Percentiles rank a stretch among this genome's conserved stretches.
Evolutionary conservation across 352 stramenopile genomes (phyloP).

Genomic region (Phytophthora ohioensis): DNA sequence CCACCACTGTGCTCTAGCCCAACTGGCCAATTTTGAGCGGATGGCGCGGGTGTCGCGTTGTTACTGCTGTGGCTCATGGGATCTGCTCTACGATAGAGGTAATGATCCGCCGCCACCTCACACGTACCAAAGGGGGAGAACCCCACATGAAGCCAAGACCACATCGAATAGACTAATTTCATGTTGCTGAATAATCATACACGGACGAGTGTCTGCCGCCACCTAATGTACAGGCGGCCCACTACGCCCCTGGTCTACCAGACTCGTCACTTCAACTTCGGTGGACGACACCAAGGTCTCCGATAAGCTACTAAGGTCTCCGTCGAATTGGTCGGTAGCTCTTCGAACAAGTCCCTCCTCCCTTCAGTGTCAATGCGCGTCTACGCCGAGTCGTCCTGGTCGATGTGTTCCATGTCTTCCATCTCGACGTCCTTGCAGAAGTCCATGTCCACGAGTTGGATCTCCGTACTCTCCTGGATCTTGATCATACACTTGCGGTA

Average conservation of each 20-base stretch:
- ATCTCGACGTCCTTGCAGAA: slow-evolving; percentile 48
- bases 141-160: slow-evolving; percentile 6
- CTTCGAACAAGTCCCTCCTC: slow-evolving; percentile 23
- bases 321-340: slow-evolving; percentile 1
- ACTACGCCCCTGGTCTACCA: slow-evolving; percentile 22
- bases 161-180: slow-evolving; percentile 37
- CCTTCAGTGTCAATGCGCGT: slow-evolving; percentile 3
- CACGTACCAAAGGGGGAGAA: background rate
- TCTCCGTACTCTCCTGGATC: slow-evolving; percentile 36
- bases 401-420: slow-evolving; percentile 45
- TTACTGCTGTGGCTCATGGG: slow-evolving; percentile 26
- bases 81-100: slow-evolving; percentile 30
- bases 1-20: slow-evolving; percentile 4
- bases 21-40: slow-evolving; percentile 30
- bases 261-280: slow-evolving; percentile 24
- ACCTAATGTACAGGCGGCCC: slow-evolving; percentile 28
- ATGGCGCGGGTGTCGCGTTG: slow-evolving; percentile 31
- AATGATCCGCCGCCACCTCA: slow-evolving; percentile 9
- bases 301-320: slow-evolving; percentile 9
- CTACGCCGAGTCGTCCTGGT: slow-evolving; percentile 15
- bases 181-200: slow-evolving; percentile 44
- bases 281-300: slow-evolving; percentile 11
- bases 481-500: slow-evolving; percentile 63
- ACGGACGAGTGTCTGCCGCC: slow-evolving; percentile 29
- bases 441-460: slow-evolving; percentile 53